Base-by-base conservation (phyloP, 179 eudicot species). In the Nepenthes alata region DNA sequence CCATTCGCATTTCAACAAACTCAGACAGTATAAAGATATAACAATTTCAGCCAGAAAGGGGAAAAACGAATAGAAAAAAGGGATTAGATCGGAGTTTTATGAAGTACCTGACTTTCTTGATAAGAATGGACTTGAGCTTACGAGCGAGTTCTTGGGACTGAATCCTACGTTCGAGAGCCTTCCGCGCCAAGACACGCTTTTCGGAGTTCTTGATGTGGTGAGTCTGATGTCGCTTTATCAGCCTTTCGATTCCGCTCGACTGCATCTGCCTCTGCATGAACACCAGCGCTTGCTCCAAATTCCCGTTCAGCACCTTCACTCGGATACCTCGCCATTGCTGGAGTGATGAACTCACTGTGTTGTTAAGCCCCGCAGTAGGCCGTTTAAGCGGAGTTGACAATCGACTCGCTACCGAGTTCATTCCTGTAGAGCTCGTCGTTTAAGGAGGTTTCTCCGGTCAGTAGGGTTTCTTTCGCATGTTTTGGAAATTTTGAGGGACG, bases 181-280 rank as follows among this genome's bases (percentile, higher is more conserved):
- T 88, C 13, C 82, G 77, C 0, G 96, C 96, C 58, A 91, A 47
- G 0, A 85, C 84, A 1, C 89, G 78, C 77, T 91, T 91, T 82
- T 91, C 95, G 2, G 87, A 83, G 63, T 91, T 88, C 77, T 91
- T 91, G 54, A 88, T 62, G 60, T 91, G 97, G 55, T 69, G 69
- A n/a, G 64, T 37, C 70, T 79, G 81, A 14, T 82, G 74, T 3
- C 2, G 50, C 73, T 84, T 91, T 3, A 91, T 82, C 73, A 88
- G 8, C 13, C 97, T 74, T 59, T 91, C 97, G 10, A 84, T 73
- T 0, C 95, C 97, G 65, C 96, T 88, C 5, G 83, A 75, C 5
- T 70, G 77, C 96, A 91, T 91, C 70, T 82, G 80, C 65, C 87
- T 71, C 72, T 81, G 85, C 97, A 91, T 68, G 9, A 82, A 48